These are phyloP conservation scores for Botrytis squamosa DNA, from an alignment of 2,329 filamentous ascomycete species.

Conservation along the genomic window DNA sequence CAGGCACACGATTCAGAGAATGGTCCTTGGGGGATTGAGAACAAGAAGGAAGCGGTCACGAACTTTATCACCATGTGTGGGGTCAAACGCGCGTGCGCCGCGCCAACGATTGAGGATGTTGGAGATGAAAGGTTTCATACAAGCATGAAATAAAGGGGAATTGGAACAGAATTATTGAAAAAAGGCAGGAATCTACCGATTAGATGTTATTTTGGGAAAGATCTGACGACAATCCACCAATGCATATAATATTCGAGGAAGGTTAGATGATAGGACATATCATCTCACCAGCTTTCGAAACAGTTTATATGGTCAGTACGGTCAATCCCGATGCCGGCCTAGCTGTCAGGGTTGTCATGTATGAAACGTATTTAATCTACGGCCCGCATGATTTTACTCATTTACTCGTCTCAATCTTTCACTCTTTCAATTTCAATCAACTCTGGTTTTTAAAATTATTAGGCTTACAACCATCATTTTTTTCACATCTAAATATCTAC, in stretches of 20 bases:
- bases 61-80: slow-evolving; percentile 5
- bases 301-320: background rate
- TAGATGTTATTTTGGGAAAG: background rate
- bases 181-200: background rate
- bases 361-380: slow-evolving; percentile 18
- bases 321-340: slow-evolving; percentile 11
- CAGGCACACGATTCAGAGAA: background rate
- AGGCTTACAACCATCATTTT: background rate
- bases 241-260: background rate
- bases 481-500: background rate
- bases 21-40: background rate
- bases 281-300: background rate
- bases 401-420: background rate
- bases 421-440: background rate
- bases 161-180: background rate
- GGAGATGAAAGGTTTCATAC: slow-evolving; percentile 10
- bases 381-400: background rate
- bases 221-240: background rate
- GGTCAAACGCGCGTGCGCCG: slow-evolving; percentile 19
- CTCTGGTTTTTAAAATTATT: background rate
- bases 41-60: slow-evolving; percentile 7
- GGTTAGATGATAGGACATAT: background rate
- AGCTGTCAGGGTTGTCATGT: background rate
- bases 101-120: slow-evolving; percentile 1
- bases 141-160: background rate